These are phyloP conservation scores for Mycena rosella DNA, from an alignment of 768 basidiomycete species.

Conservation along the genomic window DNA sequence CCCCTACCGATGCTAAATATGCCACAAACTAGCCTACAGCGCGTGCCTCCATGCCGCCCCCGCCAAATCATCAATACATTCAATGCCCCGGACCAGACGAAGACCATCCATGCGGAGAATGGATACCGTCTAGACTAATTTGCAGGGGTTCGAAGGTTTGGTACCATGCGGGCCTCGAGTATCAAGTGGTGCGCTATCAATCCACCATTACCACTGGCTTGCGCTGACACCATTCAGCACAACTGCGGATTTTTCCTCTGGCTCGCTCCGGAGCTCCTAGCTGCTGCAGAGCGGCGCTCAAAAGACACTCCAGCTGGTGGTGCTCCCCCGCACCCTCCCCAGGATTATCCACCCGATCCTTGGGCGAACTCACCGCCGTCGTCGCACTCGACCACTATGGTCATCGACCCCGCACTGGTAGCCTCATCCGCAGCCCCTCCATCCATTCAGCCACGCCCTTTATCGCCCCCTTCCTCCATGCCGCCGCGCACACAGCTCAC, in stretches of 20 bases:
- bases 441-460: too few relatives aligned
- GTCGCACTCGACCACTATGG: background rate
- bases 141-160: too few relatives aligned
- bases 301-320: slow-evolving; percentile 3
- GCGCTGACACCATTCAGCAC: background rate
- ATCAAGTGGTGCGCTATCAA: background rate
- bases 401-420: background rate
- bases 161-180: background rate
- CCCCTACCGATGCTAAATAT: too few relatives aligned
- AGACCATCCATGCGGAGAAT: too few relatives aligned
- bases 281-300: background rate
- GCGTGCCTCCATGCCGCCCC: too few relatives aligned
- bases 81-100: too few relatives aligned
- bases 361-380: background rate
- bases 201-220: background rate
- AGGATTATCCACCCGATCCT: background rate
- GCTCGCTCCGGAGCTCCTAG: background rate
- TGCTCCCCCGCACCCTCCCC: slow-evolving; percentile 8
- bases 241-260: background rate
- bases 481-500: too few relatives aligned
- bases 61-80: too few relatives aligned
- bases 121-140: too few relatives aligned
- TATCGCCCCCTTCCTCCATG: too few relatives aligned
- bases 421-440: background rate
- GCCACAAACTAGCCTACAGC: too few relatives aligned